phyloP scores from a whole-genome alignment of 108 stramenopile species.

The Craspedostauros australis region DNA sequence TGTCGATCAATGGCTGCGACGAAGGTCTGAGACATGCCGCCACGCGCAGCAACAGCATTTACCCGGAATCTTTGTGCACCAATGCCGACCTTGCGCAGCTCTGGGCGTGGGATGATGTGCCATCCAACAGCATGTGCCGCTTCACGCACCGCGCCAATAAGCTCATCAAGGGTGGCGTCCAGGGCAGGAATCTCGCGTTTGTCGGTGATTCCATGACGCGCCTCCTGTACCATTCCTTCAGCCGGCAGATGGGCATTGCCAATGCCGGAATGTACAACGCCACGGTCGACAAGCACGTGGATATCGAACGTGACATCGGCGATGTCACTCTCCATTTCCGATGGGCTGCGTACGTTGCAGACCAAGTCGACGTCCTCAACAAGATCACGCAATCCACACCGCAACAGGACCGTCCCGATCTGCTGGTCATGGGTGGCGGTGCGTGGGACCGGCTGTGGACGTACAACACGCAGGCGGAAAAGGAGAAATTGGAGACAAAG shows the following conservation, averaged over 20 bases:
- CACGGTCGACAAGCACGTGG: slow-evolving; percentile 51
- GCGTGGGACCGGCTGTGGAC: slow-evolving; percentile 76
- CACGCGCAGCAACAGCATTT: slow-evolving; percentile 49
- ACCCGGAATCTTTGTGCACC: slow-evolving; percentile 53
- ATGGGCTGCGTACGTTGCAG: slow-evolving; percentile 72
- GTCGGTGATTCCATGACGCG: slow-evolving; percentile 80
- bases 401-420: slow-evolving; percentile 26
- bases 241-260: slow-evolving; percentile 54
- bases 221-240: slow-evolving; percentile 63
- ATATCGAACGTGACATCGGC: slow-evolving; percentile 30
- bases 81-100: slow-evolving; percentile 27
- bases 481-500: slow-evolving; percentile 32
- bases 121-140: slow-evolving; percentile 50
- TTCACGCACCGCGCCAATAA: slow-evolving; percentile 57
- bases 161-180: slow-evolving; percentile 43
- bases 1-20: slow-evolving; percentile 72
- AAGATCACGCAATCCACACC: slow-evolving; percentile 21
- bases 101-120: slow-evolving; percentile 67
- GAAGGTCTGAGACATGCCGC: slow-evolving; percentile 59
- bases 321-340: slow-evolving; percentile 51
- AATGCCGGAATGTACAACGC: slow-evolving; percentile 71
- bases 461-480: slow-evolving; percentile 53
- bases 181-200: slow-evolving; percentile 51
- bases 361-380: slow-evolving; percentile 36
- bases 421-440: slow-evolving; percentile 76